phyloP scores from a whole-genome alignment of 2,329 filamentous ascomycete genomes.

The Pseudopithomyces maydicus region DNA sequence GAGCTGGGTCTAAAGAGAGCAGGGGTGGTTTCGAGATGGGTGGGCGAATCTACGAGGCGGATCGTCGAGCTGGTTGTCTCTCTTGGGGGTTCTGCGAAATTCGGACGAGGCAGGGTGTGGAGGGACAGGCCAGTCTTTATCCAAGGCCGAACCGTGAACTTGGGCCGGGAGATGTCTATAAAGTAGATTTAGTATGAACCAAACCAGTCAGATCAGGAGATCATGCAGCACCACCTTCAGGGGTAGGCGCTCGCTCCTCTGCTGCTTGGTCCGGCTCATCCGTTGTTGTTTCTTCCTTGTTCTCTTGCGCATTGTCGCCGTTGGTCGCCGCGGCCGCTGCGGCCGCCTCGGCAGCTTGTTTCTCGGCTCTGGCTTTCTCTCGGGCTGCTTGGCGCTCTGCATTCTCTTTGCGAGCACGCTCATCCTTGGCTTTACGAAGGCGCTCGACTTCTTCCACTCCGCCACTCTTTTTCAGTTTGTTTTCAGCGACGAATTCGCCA shows the following conservation, averaged over 20 bases:
- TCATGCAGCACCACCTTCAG: slow-evolving; percentile 44
- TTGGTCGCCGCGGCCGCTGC: slow-evolving; percentile 31
- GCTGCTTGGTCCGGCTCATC: slow-evolving; percentile 29
- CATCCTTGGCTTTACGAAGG: slow-evolving; percentile 81
- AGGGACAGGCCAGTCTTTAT: slow-evolving; percentile 30
- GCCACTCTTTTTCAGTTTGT: slow-evolving; percentile 93
- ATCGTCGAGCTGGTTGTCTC: slow-evolving; percentile 10
- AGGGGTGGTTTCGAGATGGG: neutral
- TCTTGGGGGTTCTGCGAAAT: slow-evolving; percentile 1
- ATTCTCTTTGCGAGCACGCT: slow-evolving; percentile 79
- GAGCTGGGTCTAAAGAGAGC: slow-evolving; percentile 3
- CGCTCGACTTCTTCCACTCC: slow-evolving; percentile 94
- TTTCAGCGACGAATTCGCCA: slow-evolving; percentile 81
- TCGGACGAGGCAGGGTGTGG: slow-evolving; percentile 12
- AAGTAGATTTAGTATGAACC: slow-evolving; percentile 29
- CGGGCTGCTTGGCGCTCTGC: slow-evolving; percentile 59
- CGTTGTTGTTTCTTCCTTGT: slow-evolving; percentile 26
- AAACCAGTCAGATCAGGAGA: slow-evolving; percentile 16
- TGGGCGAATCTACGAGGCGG: slow-evolving; percentile 12
- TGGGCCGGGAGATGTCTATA: slow-evolving; percentile 24
- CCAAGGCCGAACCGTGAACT: slow-evolving; percentile 33
- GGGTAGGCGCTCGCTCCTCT: slow-evolving; percentile 29
- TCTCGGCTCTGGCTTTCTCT: slow-evolving; percentile 52
- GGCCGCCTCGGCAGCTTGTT: slow-evolving; percentile 42
- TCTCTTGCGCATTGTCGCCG: slow-evolving; percentile 24